Conservation (phyloP, 805 yeast genomes). For the Yarrowia sp. region DNA sequence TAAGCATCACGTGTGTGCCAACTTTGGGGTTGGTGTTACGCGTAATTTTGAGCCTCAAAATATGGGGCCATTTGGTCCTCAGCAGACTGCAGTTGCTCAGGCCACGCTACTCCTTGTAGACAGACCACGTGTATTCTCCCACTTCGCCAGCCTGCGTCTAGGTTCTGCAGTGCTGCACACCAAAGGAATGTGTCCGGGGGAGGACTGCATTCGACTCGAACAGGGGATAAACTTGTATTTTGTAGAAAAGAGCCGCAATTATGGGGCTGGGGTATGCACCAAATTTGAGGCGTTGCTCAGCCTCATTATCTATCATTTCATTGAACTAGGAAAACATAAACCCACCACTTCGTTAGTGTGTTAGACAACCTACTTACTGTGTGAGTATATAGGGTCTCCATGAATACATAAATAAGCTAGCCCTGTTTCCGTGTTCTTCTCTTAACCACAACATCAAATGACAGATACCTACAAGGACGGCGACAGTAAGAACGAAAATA, state of each 20-base stretch:
- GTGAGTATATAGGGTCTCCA: background rate
- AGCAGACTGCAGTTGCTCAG: background rate
- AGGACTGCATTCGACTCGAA: background rate
- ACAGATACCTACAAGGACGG: background rate
- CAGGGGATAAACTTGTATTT: background rate
- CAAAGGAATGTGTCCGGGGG: conserved; percentile 2
- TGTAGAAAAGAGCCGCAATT: background rate
- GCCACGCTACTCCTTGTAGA: background rate
- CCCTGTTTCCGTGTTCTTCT: background rate
- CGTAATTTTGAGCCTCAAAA: background rate
- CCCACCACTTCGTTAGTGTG: background rate
- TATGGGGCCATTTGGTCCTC: background rate
- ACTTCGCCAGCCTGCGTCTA: background rate
- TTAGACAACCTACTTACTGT: background rate
- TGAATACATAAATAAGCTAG: background rate
- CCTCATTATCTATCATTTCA: too few relatives aligned
- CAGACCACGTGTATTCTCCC: background rate
- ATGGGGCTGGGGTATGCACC: background rate
- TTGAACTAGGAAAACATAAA: background rate
- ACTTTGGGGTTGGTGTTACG: background rate
- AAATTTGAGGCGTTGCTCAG: background rate
- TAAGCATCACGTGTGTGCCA: background rate
- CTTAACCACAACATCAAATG: background rate
- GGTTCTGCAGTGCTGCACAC: background rate
- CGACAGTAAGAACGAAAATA: conserved; percentile 4